Conservation (phyloP, 1,284 basidiomycete species). For the Pseudozyma hubeiensis region DNA sequence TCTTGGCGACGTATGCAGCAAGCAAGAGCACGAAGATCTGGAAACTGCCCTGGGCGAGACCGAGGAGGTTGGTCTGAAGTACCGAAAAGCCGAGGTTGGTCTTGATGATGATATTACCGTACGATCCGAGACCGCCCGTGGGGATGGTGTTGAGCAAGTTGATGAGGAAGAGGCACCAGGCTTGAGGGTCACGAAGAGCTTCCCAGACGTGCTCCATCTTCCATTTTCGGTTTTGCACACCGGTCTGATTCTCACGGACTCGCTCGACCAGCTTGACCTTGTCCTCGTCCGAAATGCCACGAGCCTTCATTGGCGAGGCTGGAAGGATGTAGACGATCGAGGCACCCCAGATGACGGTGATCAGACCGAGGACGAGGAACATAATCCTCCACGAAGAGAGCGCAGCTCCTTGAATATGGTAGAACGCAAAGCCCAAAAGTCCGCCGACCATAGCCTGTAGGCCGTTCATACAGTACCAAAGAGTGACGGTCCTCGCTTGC, state of each 20-base stretch:
- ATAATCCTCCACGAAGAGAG: slow-evolving; percentile 74
- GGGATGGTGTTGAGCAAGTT: slow-evolving; percentile 74
- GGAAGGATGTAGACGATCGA: slow-evolving; percentile 65
- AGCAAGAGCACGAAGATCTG: slow-evolving; percentile 46
- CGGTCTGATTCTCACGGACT: slow-evolving; percentile 73
- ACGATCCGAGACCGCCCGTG: slow-evolving; percentile 70
- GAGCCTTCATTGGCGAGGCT: slow-evolving; percentile 37
- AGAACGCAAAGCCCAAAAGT: slow-evolving; percentile 64
- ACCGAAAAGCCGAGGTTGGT: slow-evolving; percentile 62
- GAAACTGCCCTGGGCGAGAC: slow-evolving; percentile 56
- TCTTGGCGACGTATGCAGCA: slow-evolving; percentile 36
- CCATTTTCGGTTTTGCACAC: slow-evolving; percentile 74
- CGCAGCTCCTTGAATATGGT: slow-evolving; percentile 70
- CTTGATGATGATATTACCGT: slow-evolving; percentile 71
- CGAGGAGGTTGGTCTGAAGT: slow-evolving; percentile 60
- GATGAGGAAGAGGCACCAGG: slow-evolving; percentile 64
- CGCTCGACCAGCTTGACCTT: slow-evolving; percentile 73
- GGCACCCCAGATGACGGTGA: slow-evolving; percentile 45
- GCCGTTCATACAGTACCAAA: slow-evolving; percentile 55
- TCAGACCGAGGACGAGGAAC: slow-evolving; percentile 67
- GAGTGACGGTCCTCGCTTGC: slow-evolving; percentile 42
- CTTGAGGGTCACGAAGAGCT: slow-evolving; percentile 71
- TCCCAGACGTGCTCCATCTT: slow-evolving; percentile 73
- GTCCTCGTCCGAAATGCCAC: slow-evolving; percentile 72
- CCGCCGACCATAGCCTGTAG: slow-evolving; percentile 52